Evolutionary conservation across 495 filamentous ascomycete genomes (phyloP), one percentile per base, ranked within the genome.

Genomic region (Talaromyces stipitatus): DNA sequence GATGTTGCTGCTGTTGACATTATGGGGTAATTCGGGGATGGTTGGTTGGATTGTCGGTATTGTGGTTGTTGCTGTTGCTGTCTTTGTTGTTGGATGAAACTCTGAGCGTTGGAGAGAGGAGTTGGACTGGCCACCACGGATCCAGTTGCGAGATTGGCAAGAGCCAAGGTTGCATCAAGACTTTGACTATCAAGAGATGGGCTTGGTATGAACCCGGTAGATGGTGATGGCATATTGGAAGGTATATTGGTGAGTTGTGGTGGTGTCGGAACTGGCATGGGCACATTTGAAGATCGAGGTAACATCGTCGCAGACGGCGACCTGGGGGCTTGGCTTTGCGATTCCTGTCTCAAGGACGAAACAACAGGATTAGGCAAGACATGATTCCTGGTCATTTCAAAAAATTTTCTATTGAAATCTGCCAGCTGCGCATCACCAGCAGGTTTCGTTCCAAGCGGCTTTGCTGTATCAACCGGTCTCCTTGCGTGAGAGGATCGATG

Each of bases 331-430:
- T 56, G 18, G 6, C 11, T 7, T 18, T 52, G 18, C 64, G 66
- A 47, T 62, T 76, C 54, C 22, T 64, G 67, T 27, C 56, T 57
- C 9, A 63, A 28, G 16, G 56, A 56, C 18, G 69, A 54, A 6
- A 60, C 56, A 10, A 43, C 47, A 18, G 63, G 57, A 20, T 58
- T 65, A 10, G 66, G 60, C 22, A 64, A 62, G 2, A 62, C 55
- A 52, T 74, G 74, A 22, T 66, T 64, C 7, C 72, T 68, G 0
- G 73, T 72, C 64, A 76, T 65, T 43, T 70, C 70, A 47, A 72
- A 71, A 54, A 78, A 78, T 43, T 60, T 64, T 32, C 66, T 70
- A 22, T 67, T 66, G 54, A 73, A 75, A 16, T 78, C 71, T 7
- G 56, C 50, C 0, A 68, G 50, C 45, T 71, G 48, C 6, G 48